Evolutionary conservation across 2,329 filamentous ascomycete genomes (phyloP), one percentile per base, ranked within the genome.

Genomic region (Talaromyces atroroseus): DNA sequence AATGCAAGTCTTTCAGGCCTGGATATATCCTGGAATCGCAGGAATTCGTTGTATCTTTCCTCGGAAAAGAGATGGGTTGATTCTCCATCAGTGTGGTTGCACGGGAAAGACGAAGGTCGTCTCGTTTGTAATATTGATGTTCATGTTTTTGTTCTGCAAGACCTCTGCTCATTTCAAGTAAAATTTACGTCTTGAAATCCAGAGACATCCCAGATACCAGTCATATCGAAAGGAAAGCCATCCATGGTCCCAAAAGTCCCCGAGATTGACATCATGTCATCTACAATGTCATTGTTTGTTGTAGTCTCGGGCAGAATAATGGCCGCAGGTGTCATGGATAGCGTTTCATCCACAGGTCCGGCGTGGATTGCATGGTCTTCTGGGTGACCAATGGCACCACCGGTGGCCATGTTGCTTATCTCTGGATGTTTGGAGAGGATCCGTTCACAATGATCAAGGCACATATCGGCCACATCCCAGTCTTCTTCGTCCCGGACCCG

Each of bases 401-500:
- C n/a, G 23, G 59, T 46, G 18, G 52, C 23, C n/a, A 53, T 40
- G 16, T 36, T 59, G 52, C 56, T 58, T 47, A 57, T 60, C 4
- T 65, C 68, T 5, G 71, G 71, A 26, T 74, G 71, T 44, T 72
- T 66, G 65, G 69, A 73, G 60, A 77, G 66, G 52, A 77, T 74
- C 26, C 69, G 68, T 57, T 77, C 75, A 63, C 75, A 76, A 62
- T 76, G 73, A 42, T 82, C 78, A 3, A 82, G 66, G 46, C 78
- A 81, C 66, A 80, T 81, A 49, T 79, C 76, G 7, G 79, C 79
- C 8, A 82, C 73, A 59, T 82, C 80, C 80, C 80, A 82, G 50
- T 79, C 75, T 61, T 79, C 76, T 51, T 79, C 75, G 29, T 76
- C 75, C 14, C 74, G 70, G 21, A 78, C 76, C 48, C 72, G 69